These are phyloP conservation scores for Retiboletus fuscus DNA, from an alignment of 1,284 basidiomycete genomes.

Conservation along the genomic window DNA sequence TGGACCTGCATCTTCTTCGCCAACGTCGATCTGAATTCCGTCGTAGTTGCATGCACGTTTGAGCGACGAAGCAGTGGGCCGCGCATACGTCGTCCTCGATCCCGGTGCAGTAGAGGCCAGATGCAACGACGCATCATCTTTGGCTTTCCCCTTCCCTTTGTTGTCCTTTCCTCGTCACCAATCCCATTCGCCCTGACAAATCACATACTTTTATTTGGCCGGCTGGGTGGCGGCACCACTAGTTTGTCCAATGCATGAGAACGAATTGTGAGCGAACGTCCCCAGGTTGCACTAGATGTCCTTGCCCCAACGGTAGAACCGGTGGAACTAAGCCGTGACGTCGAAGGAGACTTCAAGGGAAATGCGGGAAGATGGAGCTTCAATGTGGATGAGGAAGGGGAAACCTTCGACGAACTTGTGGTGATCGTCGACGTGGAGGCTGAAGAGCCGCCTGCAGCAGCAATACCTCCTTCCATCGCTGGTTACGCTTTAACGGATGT, in stretches of 20 bases:
- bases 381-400: slow-evolving; percentile 36
- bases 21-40: slow-evolving; percentile 21
- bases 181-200: slow-evolving; percentile 54
- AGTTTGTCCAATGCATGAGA: slow-evolving; percentile 72
- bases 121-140: slow-evolving; percentile 39
- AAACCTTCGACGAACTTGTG: slow-evolving; percentile 10
- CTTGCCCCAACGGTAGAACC: background rate
- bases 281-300: slow-evolving; percentile 20
- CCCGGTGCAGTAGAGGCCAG: slow-evolving; percentile 11
- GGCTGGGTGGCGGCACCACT: slow-evolving; percentile 68
- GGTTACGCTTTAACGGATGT: slow-evolving; percentile 41
- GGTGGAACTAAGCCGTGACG: slow-evolving; percentile 16
- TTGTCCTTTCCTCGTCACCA: slow-evolving; percentile 32
- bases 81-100: slow-evolving; percentile 37
- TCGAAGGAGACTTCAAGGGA: slow-evolving; percentile 31
- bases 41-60: slow-evolving; percentile 36
- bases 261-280: slow-evolving; percentile 57
- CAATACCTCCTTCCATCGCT: no score
- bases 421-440: slow-evolving; percentile 17
- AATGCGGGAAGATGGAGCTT: slow-evolving; percentile 46
- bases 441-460: background rate
- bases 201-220: slow-evolving; percentile 71
- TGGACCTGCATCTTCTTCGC: slow-evolving; percentile 15
- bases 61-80: slow-evolving; percentile 49
- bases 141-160: slow-evolving; percentile 40